A percentile compares a stretch with the other conserved stretches of the same genome.
Evolutionary conservation across 805 yeast genomes (phyloP).

Genomic region (Spathaspora passalidarum): DNA sequence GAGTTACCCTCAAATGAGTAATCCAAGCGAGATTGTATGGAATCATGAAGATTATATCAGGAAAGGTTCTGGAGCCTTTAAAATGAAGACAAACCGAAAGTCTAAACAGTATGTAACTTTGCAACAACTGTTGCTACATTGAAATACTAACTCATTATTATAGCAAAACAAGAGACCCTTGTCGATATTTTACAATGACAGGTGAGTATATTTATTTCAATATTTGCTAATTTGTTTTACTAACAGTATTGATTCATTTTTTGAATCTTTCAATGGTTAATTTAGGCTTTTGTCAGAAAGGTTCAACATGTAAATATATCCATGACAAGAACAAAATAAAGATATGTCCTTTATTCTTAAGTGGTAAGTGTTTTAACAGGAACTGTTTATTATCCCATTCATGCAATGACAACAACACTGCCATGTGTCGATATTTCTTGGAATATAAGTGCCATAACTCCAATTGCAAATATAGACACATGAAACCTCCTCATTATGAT

Average conservation of each 20-base stretch:
- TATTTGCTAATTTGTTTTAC: slow-evolving; percentile 4
- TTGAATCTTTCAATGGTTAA: slow-evolving; percentile 17
- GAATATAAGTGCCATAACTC: slow-evolving; percentile 34
- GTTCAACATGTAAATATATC: slow-evolving; percentile 47
- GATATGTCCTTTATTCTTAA: slow-evolving; percentile 50
- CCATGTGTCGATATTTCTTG: slow-evolving; percentile 28
- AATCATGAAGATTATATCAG: slow-evolving; percentile 25
- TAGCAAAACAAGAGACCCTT: slow-evolving; percentile 15
- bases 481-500: slow-evolving; percentile 46
- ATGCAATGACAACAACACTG: slow-evolving; percentile 57
- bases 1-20: slow-evolving; percentile 15
- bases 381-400: slow-evolving; percentile 57
- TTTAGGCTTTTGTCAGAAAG: slow-evolving; percentile 53
- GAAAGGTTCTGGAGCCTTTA: slow-evolving; percentile 24
- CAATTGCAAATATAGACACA: slow-evolving; percentile 51
- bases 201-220: slow-evolving; percentile 25
- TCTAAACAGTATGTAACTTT: neutral
- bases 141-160: slow-evolving; percentile 3
- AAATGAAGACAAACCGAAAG: slow-evolving; percentile 5
- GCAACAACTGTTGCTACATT: neutral
- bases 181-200: slow-evolving; percentile 36
- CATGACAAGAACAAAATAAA: slow-evolving; percentile 53
- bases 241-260: slow-evolving; percentile 10
- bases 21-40: slow-evolving; percentile 25
- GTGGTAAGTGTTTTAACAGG: slow-evolving; percentile 44